Conservation (phyloP, 2,329 filamentous ascomycete genomes). For the Bertia moriformis region DNA sequence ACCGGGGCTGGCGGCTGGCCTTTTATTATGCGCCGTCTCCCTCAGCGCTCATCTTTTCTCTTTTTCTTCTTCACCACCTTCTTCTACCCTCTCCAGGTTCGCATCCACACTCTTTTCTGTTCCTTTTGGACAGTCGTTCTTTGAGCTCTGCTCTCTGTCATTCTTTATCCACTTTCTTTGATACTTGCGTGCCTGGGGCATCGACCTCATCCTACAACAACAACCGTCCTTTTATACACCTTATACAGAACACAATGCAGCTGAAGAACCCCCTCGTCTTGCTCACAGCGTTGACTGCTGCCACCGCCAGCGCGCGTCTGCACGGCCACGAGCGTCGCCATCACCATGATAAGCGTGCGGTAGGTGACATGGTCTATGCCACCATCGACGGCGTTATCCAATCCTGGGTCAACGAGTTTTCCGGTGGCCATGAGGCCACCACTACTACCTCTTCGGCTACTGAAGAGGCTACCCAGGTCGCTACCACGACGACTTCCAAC, state of each 20-base stretch:
- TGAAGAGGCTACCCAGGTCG: slow-evolving; percentile 29
- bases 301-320: neutral
- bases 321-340: slow-evolving; percentile 1
- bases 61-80: too few relatives aligned
- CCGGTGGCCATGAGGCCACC: slow-evolving; percentile 16
- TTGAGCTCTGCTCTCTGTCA: neutral
- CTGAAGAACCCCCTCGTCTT: neutral
- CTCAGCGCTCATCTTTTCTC: neutral
- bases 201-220: neutral
- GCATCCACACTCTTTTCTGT: neutral
- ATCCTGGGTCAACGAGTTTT: neutral
- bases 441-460: slow-evolving; percentile 12
- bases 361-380: neutral
- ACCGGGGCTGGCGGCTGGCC: neutral
- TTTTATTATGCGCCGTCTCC: neutral
- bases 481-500: slow-evolving; percentile 10
- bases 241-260: neutral
- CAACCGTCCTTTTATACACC: neutral
- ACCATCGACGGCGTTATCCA: neutral
- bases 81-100: too few relatives aligned
- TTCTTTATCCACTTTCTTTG: neutral
- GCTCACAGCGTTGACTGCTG: slow-evolving; percentile 1
- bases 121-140: neutral
- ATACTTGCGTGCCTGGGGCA: too few relatives aligned
- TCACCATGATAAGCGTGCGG: neutral